A percentile compares a stretch with the other conserved stretches of the same genome.
These are phyloP conservation scores for Cruciata laevipes DNA, from an alignment of 257 asterid genomes.

Conservation along the genomic window DNA sequence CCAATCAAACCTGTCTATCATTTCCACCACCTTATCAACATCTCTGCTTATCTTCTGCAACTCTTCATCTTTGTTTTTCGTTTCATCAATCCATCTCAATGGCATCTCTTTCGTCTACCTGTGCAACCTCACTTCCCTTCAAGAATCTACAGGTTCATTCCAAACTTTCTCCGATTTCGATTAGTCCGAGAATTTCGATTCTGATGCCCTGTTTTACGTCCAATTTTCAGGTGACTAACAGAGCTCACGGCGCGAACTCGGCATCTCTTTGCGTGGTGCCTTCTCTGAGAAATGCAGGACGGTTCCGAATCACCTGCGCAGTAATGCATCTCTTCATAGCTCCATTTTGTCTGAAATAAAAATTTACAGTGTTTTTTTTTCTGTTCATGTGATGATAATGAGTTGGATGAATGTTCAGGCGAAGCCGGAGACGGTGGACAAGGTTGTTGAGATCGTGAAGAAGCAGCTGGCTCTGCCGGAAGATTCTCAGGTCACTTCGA, in stretches of 20 bases:
- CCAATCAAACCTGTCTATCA: slow-evolving; percentile 27
- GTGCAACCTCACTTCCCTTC: slow-evolving; percentile 26
- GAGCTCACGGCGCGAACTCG: slow-evolving; percentile 20
- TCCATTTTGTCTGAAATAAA: neutral
- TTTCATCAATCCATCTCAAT: slow-evolving; percentile 17
- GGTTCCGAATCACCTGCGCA: slow-evolving; percentile 42
- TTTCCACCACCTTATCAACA: neutral
- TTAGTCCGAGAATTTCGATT: neutral
- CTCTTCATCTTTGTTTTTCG: too few species aligned
- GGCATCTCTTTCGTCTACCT: slow-evolving; percentile 58
- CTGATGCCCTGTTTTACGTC: neutral
- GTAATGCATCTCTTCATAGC: slow-evolving; percentile 17
- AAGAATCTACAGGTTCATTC: slow-evolving; percentile 28
- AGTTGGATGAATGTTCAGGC: slow-evolving; percentile 30
- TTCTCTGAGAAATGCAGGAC: slow-evolving; percentile 27
- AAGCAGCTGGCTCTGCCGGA: slow-evolving; percentile 57
- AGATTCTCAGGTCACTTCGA: slow-evolving; percentile 42
- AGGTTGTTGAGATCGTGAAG: slow-evolving; percentile 53
- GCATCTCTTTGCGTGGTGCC: slow-evolving; percentile 32
- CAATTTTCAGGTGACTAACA: slow-evolving; percentile 27
- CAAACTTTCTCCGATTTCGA: neutral
- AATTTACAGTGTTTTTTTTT: too few species aligned
- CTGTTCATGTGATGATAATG: neutral
- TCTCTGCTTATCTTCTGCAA: neutral
- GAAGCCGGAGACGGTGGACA: slow-evolving; percentile 61